Conservation (phyloP, 2,329 filamentous ascomycete genomes). For the Aspergillus tanneri region DNA sequence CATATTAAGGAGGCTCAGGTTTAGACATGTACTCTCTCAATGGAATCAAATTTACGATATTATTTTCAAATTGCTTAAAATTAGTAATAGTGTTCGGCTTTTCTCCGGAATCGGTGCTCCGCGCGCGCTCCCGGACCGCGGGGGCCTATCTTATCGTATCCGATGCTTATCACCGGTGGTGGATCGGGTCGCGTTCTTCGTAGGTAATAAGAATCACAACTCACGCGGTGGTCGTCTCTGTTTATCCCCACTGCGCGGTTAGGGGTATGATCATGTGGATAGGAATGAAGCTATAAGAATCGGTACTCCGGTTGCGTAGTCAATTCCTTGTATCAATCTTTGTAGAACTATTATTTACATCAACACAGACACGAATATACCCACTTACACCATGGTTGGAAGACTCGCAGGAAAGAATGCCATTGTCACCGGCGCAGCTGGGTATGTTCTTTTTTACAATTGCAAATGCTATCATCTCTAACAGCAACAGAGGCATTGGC, state of each 20-base stretch:
- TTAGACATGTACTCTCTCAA: too few species aligned
- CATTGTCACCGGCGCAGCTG: constrained; percentile 23
- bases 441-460: constrained; percentile 8
- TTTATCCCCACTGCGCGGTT: background rate
- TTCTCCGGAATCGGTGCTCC: too few species aligned
- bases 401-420: constrained; percentile 24
- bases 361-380: background rate
- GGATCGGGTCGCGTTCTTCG: too few species aligned
- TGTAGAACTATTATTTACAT: background rate
- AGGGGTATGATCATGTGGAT: background rate
- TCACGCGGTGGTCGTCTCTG: background rate
- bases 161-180: too few species aligned
- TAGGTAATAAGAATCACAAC: too few species aligned
- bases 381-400: constrained; percentile 17
- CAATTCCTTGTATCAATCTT: too few species aligned
- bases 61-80: too few species aligned
- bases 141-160: too few species aligned
- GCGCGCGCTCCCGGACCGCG: too few species aligned
- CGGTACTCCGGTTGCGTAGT: background rate
- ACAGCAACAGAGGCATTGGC: constrained; percentile 69
- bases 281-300: background rate
- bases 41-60: too few species aligned
- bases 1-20: constrained; percentile 60
- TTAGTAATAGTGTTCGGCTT: too few species aligned
- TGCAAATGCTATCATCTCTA: background rate